Conservation (phyloP, 2,329 filamentous ascomycete species). For the Tolypocladium pustulatum region DNA sequence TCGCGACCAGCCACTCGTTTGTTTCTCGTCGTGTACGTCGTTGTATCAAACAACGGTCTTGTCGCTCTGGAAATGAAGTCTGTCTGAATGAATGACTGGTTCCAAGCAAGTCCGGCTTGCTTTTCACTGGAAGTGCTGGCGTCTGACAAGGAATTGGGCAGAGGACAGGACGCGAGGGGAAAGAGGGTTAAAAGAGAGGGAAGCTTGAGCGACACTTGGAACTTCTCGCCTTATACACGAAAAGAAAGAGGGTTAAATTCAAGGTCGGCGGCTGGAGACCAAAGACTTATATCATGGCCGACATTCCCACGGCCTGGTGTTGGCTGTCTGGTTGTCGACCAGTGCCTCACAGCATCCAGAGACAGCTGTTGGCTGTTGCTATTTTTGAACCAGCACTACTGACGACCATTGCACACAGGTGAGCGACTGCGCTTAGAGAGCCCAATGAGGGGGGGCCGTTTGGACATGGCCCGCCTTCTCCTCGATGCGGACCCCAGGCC, state of each 20-base stretch:
- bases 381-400: conserved; percentile 24
- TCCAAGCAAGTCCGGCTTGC: conserved; percentile 53
- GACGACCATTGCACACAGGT: conserved; percentile 14
- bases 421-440: conserved; percentile 33
- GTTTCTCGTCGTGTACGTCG: neutral
- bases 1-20: conserved; percentile 1
- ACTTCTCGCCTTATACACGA: conserved; percentile 31
- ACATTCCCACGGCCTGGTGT: conserved; percentile 25
- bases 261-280: conserved; percentile 29
- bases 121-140: conserved; percentile 27
- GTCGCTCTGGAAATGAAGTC: neutral
- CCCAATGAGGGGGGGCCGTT: conserved; percentile 29
- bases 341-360: conserved; percentile 1
- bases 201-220: conserved; percentile 40
- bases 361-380: conserved; percentile 16
- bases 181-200: conserved; percentile 28
- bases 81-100: conserved; percentile 35
- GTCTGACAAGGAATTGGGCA: conserved; percentile 12
- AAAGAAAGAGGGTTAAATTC: conserved; percentile 31
- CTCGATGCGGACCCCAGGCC: neutral
- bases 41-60: neutral
- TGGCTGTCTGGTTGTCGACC: conserved; percentile 12
- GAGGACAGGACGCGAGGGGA: conserved; percentile 20
- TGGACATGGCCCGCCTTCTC: conserved; percentile 9
- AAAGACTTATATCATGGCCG: conserved; percentile 50